Conservation (phyloP, 2,329 filamentous ascomycete species). For the Cytospora piceicola region DNA sequence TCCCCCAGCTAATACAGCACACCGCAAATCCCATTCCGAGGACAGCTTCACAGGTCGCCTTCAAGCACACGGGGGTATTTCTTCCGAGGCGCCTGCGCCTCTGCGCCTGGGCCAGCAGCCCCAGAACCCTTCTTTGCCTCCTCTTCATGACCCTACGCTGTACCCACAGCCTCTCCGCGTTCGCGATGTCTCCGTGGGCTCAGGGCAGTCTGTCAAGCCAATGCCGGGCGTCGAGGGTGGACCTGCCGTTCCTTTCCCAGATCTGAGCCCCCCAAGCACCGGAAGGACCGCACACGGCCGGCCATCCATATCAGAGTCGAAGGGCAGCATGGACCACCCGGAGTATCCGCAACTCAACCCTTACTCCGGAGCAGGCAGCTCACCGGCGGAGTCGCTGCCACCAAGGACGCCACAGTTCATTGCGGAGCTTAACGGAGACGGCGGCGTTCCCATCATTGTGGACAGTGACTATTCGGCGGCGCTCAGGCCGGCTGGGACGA, state of each 20-base stretch:
- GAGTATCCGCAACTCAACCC: constrained; percentile 40
- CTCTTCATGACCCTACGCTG: not conserved
- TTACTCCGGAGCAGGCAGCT: constrained; percentile 30
- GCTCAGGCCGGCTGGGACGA: constrained; percentile 22
- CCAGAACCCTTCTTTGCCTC: constrained; percentile 5
- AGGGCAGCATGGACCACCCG: constrained; percentile 26
- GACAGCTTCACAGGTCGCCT: not conserved
- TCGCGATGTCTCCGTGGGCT: constrained; percentile 15
- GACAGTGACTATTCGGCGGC: constrained; percentile 10
- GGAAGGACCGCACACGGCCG: not conserved
- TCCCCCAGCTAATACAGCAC: not conserved
- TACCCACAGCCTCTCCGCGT: constrained; percentile 26
- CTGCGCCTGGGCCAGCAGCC: not conserved
- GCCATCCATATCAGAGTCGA: not conserved
- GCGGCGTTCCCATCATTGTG: not conserved
- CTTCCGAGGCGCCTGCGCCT: not conserved
- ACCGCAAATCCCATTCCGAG: constrained; percentile 13
- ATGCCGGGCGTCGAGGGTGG: constrained; percentile 1
- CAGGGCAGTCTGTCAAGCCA: not conserved
- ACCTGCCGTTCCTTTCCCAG: not conserved
- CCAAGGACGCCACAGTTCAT: constrained; percentile 30
- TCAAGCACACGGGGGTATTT: not conserved
- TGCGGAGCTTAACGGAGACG: constrained; percentile 24
- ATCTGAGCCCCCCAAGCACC: not conserved
- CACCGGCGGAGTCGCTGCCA: constrained; percentile 20